Evolutionary conservation across 1,284 basidiomycete genomes (phyloP).

Genomic region (Rhizoctonia solani): DNA sequence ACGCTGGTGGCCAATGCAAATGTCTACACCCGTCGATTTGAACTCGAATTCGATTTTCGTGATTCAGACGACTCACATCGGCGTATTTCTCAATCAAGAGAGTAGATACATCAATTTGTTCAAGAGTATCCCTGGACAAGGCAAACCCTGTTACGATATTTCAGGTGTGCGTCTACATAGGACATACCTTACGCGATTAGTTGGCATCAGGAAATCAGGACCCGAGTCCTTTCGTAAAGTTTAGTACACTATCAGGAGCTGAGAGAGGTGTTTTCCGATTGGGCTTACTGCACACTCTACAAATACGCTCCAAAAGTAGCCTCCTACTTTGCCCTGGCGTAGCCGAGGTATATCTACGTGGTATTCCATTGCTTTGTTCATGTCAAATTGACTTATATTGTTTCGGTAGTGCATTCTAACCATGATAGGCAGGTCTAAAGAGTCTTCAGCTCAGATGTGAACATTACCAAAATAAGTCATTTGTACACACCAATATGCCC

Average conservation of each 20-base stretch:
- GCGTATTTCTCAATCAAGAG: slow-evolving; percentile 79
- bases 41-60: not conserved
- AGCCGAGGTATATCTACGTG: slow-evolving; percentile 89
- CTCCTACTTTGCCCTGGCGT: slow-evolving; percentile 76
- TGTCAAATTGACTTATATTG: slow-evolving; percentile 72
- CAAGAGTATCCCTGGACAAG: slow-evolving; percentile 78
- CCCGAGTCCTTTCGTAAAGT: slow-evolving; percentile 44
- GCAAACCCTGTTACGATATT: not conserved
- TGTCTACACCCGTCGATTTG: slow-evolving; percentile 51
- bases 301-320: slow-evolving; percentile 87
- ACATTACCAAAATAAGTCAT: not conserved
- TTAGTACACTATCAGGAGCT: not conserved
- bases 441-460: not conserved
- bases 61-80: slow-evolving; percentile 53
- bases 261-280: not conserved
- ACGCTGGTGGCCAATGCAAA: slow-evolving; percentile 68
- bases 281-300: slow-evolving; percentile 52
- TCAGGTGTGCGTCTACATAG: no score
- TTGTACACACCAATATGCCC: slow-evolving; percentile 67
- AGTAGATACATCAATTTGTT: slow-evolving; percentile 86
- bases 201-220: slow-evolving; percentile 71
- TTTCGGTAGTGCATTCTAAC: slow-evolving; percentile 67
- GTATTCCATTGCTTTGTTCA: slow-evolving; percentile 58
- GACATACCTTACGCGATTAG: slow-evolving; percentile 72
- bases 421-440: slow-evolving; percentile 71